Conservation (phyloP, 352 stramenopile genomes). For the Paralagenidium karlingii region DNA sequence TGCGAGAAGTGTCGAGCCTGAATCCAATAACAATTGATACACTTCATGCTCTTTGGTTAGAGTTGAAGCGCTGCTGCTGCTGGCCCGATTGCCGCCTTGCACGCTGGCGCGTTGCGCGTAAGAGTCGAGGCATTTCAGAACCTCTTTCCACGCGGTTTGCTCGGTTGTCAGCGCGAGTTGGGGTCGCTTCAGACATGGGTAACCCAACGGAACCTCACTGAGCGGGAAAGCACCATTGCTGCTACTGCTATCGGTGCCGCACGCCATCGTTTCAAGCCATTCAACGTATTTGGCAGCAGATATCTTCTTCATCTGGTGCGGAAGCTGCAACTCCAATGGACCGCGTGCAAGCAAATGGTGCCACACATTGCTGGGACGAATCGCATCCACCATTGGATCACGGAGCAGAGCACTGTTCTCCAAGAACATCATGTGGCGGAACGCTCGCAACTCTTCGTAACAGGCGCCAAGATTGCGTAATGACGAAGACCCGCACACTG, state of each 20-base stretch:
- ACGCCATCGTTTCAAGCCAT: constrained; percentile 51
- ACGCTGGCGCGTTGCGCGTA: constrained; percentile 48
- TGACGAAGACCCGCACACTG: constrained; percentile 22
- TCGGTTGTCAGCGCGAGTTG: constrained; percentile 35
- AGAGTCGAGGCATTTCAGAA: constrained; percentile 57
- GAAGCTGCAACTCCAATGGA: constrained; percentile 54
- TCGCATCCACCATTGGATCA: constrained; percentile 64
- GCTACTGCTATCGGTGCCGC: constrained; percentile 9
- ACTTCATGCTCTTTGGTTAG: constrained; percentile 35
- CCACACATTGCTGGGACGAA: constrained; percentile 78
- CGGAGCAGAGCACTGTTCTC: constrained; percentile 44
- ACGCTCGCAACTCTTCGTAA: constrained; percentile 70
- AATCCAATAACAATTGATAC: constrained; percentile 66
- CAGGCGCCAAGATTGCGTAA: constrained; percentile 34
- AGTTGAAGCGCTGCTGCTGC: constrained; percentile 31
- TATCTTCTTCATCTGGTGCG: constrained; percentile 65
- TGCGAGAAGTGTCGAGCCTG: constrained; percentile 59
- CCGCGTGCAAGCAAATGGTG: constrained; percentile 66
- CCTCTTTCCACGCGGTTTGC: constrained; percentile 71
- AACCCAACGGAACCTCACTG: constrained; percentile 41
- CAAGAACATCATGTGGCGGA: constrained; percentile 77
- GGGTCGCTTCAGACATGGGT: constrained; percentile 47
- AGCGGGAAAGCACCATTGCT: constrained; percentile 11
- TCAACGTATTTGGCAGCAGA: constrained; percentile 64
- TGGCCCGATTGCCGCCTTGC: no score